Evolutionary conservation across 148 eudicot species (phyloP), one percentile per base, ranked within the genome.

Genomic region (Cornus suecica): DNA sequence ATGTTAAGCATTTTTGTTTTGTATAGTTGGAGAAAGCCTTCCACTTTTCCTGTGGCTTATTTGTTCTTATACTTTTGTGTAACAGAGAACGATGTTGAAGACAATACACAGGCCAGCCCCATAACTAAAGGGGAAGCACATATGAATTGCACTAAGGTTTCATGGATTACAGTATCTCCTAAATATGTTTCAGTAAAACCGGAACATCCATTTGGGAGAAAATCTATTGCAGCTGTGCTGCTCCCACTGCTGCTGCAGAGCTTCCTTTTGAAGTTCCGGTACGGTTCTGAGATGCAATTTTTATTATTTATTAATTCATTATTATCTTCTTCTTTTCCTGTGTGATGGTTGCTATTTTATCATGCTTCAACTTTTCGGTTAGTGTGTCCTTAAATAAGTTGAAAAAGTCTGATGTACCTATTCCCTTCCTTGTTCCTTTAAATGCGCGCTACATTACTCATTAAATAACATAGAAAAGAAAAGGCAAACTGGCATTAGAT

Each of bases 81-180:
- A 58, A 72, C 48, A 56, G 45, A 58, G 25, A 0, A 11, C 20
- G 23, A 54, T 28, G 64, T 71, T 52, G 23, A 71, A 71, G 25
- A 26, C 64, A 15, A 54, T 22, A 27, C 18, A 22, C 42, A 71
- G 62, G 63, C 45, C 20, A 29, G 63, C 23, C 16, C 48, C 14
- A 14, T 31, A 22, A 10, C 8, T 10, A 63, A 71, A 29, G 65
- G 45, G 30, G 66, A 60, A 58, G 51, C 32, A 51, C 23, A 72
- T 7, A 28, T 72, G 30, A 62, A 29, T 58, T 58, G 66, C 66
- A 60, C 28, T 20, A 18, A 10, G 22, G 65, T 24, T 54, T 30
- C 23, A 10, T 29, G 51, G 75, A 60, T 72, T 72, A 16, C 52
- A n/a, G 66, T 60, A 20, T 52, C 75, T 72, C 30, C 66, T 72